phyloP scores from a whole-genome alignment of 768 basidiomycete species.

The Cantharellus cinnabarinus region DNA sequence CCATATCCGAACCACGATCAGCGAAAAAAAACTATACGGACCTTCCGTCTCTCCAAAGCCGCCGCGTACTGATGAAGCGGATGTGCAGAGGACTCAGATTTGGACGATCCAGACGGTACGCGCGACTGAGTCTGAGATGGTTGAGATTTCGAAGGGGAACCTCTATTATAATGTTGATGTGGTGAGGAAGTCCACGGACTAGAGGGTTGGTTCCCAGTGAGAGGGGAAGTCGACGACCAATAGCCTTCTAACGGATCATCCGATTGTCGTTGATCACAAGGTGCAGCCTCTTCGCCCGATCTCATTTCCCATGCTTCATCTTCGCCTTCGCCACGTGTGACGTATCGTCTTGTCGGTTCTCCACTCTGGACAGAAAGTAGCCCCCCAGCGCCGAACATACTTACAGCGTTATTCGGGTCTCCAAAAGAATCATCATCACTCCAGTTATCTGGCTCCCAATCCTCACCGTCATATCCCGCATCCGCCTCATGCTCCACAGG shows the following conservation, averaged over 20 bases:
- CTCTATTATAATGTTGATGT: neutral
- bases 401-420: neutral
- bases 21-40: neutral
- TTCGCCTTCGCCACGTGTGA: neutral
- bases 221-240: neutral
- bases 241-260: neutral
- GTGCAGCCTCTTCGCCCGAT: neutral
- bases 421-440: neutral
- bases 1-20: neutral
- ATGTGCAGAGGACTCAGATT: neutral
- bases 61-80: neutral
- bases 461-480: neutral
- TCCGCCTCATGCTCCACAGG: neutral
- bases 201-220: neutral
- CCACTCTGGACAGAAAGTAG: neutral
- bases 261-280: neutral
- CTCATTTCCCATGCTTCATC: neutral
- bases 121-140: neutral
- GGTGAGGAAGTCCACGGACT: neutral
- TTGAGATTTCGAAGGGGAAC: neutral
- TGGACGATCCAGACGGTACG: neutral
- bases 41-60: neutral
- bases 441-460: neutral
- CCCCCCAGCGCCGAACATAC: neutral
- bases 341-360: neutral